Conservation (phyloP, 2,329 filamentous ascomycete genomes). For the Stagonosporopsis chrysanthemi region DNA sequence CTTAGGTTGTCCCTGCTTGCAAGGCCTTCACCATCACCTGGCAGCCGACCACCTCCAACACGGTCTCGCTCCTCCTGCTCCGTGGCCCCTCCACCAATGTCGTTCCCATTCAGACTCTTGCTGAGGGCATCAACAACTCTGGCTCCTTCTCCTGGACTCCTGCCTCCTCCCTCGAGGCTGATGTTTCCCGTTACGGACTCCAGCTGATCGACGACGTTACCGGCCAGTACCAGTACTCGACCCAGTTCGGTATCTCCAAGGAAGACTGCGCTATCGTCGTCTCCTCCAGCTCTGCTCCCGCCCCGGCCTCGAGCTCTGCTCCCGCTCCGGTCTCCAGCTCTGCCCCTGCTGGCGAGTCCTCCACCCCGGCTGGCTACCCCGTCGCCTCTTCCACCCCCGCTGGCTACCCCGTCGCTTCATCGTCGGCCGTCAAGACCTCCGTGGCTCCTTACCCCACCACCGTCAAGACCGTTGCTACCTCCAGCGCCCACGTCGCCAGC, state of each 20-base stretch:
- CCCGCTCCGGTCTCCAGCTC: slow-evolving; percentile 25
- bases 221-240: slow-evolving; percentile 66
- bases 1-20: slow-evolving; percentile 61
- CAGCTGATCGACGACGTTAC: slow-evolving; percentile 67
- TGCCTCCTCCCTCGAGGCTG: slow-evolving; percentile 55
- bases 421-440: slow-evolving; percentile 17
- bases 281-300: slow-evolving; percentile 29
- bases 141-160: slow-evolving; percentile 65
- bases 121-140: slow-evolving; percentile 62
- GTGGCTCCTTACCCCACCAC: slow-evolving; percentile 24
- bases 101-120: slow-evolving; percentile 57
- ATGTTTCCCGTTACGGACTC: slow-evolving; percentile 65
- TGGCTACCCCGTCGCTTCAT: slow-evolving; percentile 31
- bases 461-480: slow-evolving; percentile 25
- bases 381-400: slow-evolving; percentile 26
- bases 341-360: slow-evolving; percentile 16
- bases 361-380: slow-evolving; percentile 25
- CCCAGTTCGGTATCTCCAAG: slow-evolving; percentile 68
- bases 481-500: slow-evolving; percentile 20
- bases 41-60: slow-evolving; percentile 57
- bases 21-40: slow-evolving; percentile 66
- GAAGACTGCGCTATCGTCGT: slow-evolving; percentile 33
- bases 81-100: slow-evolving; percentile 66
- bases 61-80: slow-evolving; percentile 66
- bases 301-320: slow-evolving; percentile 28